These are phyloP conservation scores for Wickerhamomyces kurtzmanii DNA, from an alignment of 805 yeast genomes.

Conservation along the genomic window DNA sequence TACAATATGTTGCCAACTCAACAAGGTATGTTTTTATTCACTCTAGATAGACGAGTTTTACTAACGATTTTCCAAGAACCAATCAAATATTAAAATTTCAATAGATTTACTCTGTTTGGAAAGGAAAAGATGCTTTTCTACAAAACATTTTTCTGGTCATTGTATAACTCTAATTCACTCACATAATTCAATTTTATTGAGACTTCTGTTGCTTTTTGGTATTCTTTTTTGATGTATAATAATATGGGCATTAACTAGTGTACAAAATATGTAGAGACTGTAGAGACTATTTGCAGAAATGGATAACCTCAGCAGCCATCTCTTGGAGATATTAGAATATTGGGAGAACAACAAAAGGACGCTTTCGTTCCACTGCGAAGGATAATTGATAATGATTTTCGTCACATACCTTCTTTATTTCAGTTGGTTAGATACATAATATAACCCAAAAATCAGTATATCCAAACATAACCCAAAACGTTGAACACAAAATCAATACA, in stretches of 20 bases:
- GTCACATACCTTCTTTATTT: background rate
- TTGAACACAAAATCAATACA: conserved; percentile 3
- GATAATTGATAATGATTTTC: no score
- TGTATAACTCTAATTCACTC: no score
- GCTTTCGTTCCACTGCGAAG: no score
- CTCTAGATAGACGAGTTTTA: background rate
- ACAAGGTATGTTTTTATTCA: conserved; percentile 21
- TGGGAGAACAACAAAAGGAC: no score
- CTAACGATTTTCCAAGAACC: conserved; percentile 1
- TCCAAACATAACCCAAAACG: background rate
- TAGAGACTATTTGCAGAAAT: background rate
- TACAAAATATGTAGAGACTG: conserved; percentile 1
- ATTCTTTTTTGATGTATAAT: no score
- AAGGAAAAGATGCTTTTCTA: no score
- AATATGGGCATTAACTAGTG: conserved; percentile 1
- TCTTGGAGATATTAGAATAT: no score
- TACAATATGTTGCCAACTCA: conserved; percentile 82
- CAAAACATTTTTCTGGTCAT: no score
- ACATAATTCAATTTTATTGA: no score
- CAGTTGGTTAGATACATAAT: background rate
- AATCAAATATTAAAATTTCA: conserved; percentile 4
- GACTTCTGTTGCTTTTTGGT: no score
- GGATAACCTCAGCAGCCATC: no score
- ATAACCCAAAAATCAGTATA: background rate
- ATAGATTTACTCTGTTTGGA: no score